phyloP scores from a whole-genome alignment of 176 grass and related monocot genomes.

The Bonia amplexicaulis region DNA sequence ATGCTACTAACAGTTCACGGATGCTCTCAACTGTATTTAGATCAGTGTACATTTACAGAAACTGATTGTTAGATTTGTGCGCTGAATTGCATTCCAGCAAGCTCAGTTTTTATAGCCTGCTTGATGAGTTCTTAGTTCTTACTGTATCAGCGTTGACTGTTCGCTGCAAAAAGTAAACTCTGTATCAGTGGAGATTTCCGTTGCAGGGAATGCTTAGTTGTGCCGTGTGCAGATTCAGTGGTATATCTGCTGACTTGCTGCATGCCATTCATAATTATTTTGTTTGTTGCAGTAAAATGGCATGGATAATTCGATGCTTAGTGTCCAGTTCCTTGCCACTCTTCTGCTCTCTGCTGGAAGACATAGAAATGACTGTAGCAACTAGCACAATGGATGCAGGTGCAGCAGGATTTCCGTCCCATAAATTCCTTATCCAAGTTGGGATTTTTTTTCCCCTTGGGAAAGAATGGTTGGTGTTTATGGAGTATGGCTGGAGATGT shows the following conservation, averaged over 20 bases:
- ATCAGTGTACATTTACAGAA: slow-evolving; percentile 46
- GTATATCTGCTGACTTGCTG: background rate
- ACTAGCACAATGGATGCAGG: background rate
- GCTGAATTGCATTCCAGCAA: slow-evolving; percentile 33
- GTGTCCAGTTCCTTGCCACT: background rate
- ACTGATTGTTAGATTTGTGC: slow-evolving; percentile 36
- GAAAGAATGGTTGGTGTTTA: background rate
- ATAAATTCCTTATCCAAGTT: background rate
- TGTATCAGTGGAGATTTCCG: background rate
- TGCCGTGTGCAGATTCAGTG: background rate
- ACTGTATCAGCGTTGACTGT: slow-evolving; percentile 14
- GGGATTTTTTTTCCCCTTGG: background rate
- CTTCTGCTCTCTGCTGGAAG: background rate
- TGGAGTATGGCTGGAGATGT: background rate
- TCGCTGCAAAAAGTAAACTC: slow-evolving; percentile 9
- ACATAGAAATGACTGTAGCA: background rate
- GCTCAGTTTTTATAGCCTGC: slow-evolving; percentile 50
- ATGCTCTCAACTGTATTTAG: slow-evolving; percentile 39
- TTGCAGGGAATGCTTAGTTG: background rate
- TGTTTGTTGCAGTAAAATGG: background rate
- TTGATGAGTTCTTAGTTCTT: slow-evolving; percentile 33
- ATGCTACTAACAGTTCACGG: slow-evolving; percentile 30
- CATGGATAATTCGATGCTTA: background rate
- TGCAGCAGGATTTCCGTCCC: background rate
- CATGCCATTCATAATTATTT: background rate